These are phyloP conservation scores for Ceratobasidium theobromae DNA, from an alignment of 1,284 basidiomycete species.

Conservation along the genomic window DNA sequence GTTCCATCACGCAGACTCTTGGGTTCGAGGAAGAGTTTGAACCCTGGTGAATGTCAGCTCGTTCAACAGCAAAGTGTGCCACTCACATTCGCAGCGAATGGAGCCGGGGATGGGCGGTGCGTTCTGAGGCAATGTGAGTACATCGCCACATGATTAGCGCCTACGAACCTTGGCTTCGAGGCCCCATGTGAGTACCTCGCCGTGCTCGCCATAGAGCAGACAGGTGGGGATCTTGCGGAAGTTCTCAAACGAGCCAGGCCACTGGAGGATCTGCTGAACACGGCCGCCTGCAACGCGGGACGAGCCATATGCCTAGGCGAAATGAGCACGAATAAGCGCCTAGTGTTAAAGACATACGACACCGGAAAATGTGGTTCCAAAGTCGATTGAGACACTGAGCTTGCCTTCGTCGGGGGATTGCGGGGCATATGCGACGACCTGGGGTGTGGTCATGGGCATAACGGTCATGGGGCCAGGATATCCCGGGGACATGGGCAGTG, in stretches of 20 bases:
- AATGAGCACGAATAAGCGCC: not conserved
- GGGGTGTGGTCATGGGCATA: not conserved
- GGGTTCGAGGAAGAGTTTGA: conserved; percentile 81
- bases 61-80: not conserved
- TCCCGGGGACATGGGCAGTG: not conserved
- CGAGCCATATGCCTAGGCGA: conserved; percentile 63
- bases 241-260: conserved; percentile 76
- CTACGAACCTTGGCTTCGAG: conserved; percentile 61
- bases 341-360: conserved; percentile 56
- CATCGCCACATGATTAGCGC: not conserved
- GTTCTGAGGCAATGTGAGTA: conserved; percentile 44
- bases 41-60: conserved; percentile 46
- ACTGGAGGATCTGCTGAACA: conserved; percentile 74
- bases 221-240: conserved; percentile 82
- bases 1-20: conserved; percentile 66
- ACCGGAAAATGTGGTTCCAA: conserved; percentile 83
- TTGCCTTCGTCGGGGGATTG: conserved; percentile 41
- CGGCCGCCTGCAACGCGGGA: conserved; percentile 74
- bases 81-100: conserved; percentile 65
- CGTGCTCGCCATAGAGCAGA: conserved; percentile 68
- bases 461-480: too few species aligned
- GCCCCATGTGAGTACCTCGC: conserved; percentile 73
- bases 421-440: conserved; percentile 2
- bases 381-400: conserved; percentile 76
- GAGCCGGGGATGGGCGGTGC: conserved; percentile 64